phyloP scores from a whole-genome alignment of 345 rosid genomes.

The Hypericum perforatum region DNA sequence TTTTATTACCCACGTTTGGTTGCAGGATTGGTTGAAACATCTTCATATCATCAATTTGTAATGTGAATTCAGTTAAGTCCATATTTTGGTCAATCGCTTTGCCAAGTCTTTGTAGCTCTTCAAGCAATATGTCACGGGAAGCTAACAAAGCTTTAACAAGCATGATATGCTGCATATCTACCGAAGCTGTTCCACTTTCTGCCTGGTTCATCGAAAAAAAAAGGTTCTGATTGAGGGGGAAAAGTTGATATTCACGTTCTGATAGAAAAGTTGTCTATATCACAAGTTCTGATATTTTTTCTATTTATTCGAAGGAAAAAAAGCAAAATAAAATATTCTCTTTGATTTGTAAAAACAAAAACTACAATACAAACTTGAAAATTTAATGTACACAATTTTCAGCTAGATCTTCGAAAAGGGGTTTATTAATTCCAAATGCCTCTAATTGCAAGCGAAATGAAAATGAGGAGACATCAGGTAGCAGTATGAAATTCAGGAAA shows the following conservation, averaged over 20 bases:
- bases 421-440: too few relatives aligned
- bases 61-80: slow-evolving; percentile 45
- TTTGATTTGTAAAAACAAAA: too few relatives aligned
- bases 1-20: slow-evolving; percentile 27
- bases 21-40: slow-evolving; percentile 28
- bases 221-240: slow-evolving; percentile 11
- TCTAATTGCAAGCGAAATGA: too few relatives aligned
- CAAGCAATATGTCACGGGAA: slow-evolving; percentile 54
- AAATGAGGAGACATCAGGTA: too few relatives aligned
- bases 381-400: too few relatives aligned
- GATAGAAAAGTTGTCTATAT: too few relatives aligned
- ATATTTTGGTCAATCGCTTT: slow-evolving; percentile 36
- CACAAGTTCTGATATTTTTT: too few relatives aligned
- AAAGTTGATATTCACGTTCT: neutral
- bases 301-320: too few relatives aligned
- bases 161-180: slow-evolving; percentile 32
- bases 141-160: slow-evolving; percentile 58
- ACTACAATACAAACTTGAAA: too few relatives aligned
- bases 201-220: slow-evolving; percentile 39
- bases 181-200: slow-evolving; percentile 32
- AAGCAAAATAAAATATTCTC: too few relatives aligned
- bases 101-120: slow-evolving; percentile 59
- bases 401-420: too few relatives aligned
- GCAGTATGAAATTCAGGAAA: too few relatives aligned
- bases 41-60: slow-evolving; percentile 38